Evolutionary conservation across 2,329 filamentous ascomycete species (phyloP).

Genomic region (Pseudovirgaria hyperparasitica): DNA sequence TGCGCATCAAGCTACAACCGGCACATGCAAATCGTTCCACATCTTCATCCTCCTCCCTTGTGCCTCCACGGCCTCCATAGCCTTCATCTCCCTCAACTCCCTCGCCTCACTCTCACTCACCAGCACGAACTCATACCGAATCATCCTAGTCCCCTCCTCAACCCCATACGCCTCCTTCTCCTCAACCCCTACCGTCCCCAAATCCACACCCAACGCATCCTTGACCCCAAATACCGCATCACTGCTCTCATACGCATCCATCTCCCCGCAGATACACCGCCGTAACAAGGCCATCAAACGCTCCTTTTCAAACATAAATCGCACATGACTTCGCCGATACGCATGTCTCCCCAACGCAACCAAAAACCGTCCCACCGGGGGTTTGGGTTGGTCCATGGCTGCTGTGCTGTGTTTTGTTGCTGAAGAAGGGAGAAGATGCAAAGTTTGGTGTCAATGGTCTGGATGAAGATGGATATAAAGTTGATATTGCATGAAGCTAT

Average conservation of each 20-base stretch:
- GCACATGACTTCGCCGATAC: slow-evolving; percentile 26
- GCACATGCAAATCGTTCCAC: slow-evolving; percentile 63
- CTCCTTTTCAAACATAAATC: slow-evolving; percentile 22
- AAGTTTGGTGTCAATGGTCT: too few species aligned
- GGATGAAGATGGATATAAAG: too few species aligned
- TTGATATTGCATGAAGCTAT: too few species aligned
- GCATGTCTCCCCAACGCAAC: slow-evolving; percentile 17
- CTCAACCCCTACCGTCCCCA: slow-evolving; percentile 13
- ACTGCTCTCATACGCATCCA: slow-evolving; percentile 60
- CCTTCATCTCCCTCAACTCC: slow-evolving; percentile 52
- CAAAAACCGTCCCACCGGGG: slow-evolving; percentile 19
- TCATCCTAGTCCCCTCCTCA: slow-evolving; percentile 47
- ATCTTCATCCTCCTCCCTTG: slow-evolving; percentile 59
- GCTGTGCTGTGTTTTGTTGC: too few species aligned
- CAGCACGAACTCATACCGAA: slow-evolving; percentile 67
- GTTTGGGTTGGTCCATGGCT: too few species aligned
- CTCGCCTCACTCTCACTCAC: slow-evolving; percentile 58
- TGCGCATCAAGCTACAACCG: slow-evolving; percentile 44
- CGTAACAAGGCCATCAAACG: slow-evolving; percentile 21
- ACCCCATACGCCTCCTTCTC: slow-evolving; percentile 38
- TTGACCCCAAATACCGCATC: slow-evolving; percentile 86
- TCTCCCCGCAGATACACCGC: slow-evolving; percentile 19
- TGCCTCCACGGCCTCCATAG: slow-evolving; percentile 52
- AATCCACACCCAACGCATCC: slow-evolving; percentile 48
- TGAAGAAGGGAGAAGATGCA: too few species aligned